Percentiles rank a stretch among this genome's conserved stretches.
phyloP scores from a whole-genome alignment of 2,329 filamentous ascomycete species.

The Aureobasidium sp. region DNA sequence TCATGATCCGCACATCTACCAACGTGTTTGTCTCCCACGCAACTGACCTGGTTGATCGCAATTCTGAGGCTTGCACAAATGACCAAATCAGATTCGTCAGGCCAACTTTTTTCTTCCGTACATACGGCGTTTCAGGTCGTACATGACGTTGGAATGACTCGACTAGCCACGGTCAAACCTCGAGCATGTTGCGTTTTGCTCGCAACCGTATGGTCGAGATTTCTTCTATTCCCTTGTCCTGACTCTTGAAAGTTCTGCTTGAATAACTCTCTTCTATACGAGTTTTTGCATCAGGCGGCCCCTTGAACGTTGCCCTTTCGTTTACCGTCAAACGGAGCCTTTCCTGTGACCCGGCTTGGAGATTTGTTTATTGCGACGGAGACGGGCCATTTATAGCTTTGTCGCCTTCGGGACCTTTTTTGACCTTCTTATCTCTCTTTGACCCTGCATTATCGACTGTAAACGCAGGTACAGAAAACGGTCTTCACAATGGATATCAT shows the following conservation, averaged over 20 bases:
- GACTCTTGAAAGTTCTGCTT: background rate
- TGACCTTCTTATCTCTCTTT: background rate
- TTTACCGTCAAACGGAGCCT: background rate
- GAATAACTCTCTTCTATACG: background rate
- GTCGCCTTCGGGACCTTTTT: too few species aligned
- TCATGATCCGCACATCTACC: background rate
- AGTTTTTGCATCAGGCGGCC: background rate
- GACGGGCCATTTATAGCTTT: background rate
- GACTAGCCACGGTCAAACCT: background rate
- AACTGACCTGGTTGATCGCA: too few species aligned
- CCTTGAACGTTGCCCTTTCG: background rate
- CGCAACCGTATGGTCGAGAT: background rate
- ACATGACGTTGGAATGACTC: slow-evolving; percentile 6
- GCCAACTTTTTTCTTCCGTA: background rate
- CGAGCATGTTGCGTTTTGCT: background rate
- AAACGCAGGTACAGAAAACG: background rate
- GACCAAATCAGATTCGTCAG: background rate
- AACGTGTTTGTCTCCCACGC: background rate
- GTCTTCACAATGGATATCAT: background rate
- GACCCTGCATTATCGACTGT: background rate
- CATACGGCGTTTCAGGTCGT: background rate
- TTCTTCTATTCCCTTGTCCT: background rate
- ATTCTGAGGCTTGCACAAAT: background rate
- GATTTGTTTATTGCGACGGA: background rate
- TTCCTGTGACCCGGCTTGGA: background rate